Evolutionary conservation across 2,329 filamentous ascomycete species (phyloP).

Genomic region (Zelopaecilomyces penicillatus): DNA sequence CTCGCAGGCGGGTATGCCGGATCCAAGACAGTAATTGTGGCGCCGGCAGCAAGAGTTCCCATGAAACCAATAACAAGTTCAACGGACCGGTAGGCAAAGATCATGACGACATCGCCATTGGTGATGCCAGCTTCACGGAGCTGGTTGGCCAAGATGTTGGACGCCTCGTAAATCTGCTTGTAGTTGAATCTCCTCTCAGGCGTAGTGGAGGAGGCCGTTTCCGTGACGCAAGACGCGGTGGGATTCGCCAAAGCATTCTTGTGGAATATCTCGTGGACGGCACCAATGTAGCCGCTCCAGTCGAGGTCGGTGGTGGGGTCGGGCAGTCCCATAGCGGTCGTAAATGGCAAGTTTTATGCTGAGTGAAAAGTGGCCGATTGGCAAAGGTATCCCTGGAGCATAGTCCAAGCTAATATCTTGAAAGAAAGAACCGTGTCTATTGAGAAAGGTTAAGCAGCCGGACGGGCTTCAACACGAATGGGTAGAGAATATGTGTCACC

Average conservation of each 20-base stretch:
- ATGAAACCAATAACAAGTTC: slow-evolving; percentile 62
- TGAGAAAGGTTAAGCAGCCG: background rate
- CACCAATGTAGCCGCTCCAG: slow-evolving; percentile 56
- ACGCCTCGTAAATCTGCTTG: slow-evolving; percentile 74
- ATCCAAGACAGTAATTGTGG: slow-evolving; percentile 61
- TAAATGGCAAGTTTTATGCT: no score
- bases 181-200: slow-evolving; percentile 70
- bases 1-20: slow-evolving; percentile 37
- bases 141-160: slow-evolving; percentile 73
- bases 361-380: no score
- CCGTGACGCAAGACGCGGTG: slow-evolving; percentile 43
- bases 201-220: slow-evolving; percentile 36
- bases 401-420: background rate
- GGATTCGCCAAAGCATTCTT: slow-evolving; percentile 60
- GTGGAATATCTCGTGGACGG: slow-evolving; percentile 62
- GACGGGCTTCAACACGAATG: background rate
- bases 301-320: slow-evolving; percentile 60
- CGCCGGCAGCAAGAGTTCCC: slow-evolving; percentile 58
- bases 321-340: slow-evolving; percentile 30
- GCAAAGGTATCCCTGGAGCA: no score
- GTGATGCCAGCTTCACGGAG: slow-evolving; percentile 64
- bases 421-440: background rate
- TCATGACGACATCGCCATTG: slow-evolving; percentile 85
- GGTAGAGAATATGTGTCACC: no score
- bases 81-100: slow-evolving; percentile 74